A percentile compares a stretch with the other conserved stretches of the same genome.
phyloP scores from a whole-genome alignment of 2,329 filamentous ascomycete genomes.

The Amauroascus verrucosus region DNA sequence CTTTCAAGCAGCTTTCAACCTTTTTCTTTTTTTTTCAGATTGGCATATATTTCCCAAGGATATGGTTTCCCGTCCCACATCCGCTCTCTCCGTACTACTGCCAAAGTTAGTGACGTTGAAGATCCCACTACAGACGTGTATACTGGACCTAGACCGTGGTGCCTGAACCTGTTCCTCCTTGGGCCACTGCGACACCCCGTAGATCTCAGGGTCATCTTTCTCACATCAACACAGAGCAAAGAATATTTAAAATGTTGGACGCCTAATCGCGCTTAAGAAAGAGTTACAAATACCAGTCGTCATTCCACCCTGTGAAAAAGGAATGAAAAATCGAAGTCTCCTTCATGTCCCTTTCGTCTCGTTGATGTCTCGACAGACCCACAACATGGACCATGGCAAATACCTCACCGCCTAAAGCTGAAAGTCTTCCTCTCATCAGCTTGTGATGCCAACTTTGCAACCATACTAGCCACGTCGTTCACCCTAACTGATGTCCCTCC shows the following conservation, averaged over 20 bases:
- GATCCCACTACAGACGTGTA: background rate
- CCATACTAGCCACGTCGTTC: background rate
- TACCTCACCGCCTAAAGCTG: constrained; percentile 3
- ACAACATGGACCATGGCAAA: background rate
- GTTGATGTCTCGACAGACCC: background rate
- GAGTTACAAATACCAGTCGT: too few species aligned
- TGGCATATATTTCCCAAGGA: background rate
- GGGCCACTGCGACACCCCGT: too few species aligned
- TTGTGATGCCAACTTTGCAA: background rate
- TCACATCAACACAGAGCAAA: background rate
- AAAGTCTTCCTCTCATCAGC: background rate
- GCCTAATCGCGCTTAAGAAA: too few species aligned
- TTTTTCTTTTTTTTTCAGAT: too few species aligned
- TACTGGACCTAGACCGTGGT: background rate
- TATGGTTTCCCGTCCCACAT: constrained; percentile 1
- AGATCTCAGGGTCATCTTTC: background rate
- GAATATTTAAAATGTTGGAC: too few species aligned
- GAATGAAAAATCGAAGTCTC: background rate
- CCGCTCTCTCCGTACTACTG: background rate
- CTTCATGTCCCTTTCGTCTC: background rate
- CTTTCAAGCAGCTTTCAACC: background rate
- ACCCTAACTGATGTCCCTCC: background rate
- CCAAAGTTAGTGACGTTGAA: background rate
- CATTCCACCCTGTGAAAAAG: background rate
- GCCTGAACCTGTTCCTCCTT: background rate